Evolutionary conservation across 1,139 yeast genomes (phyloP).

Genomic region (Geotrichum histeridarum): DNA sequence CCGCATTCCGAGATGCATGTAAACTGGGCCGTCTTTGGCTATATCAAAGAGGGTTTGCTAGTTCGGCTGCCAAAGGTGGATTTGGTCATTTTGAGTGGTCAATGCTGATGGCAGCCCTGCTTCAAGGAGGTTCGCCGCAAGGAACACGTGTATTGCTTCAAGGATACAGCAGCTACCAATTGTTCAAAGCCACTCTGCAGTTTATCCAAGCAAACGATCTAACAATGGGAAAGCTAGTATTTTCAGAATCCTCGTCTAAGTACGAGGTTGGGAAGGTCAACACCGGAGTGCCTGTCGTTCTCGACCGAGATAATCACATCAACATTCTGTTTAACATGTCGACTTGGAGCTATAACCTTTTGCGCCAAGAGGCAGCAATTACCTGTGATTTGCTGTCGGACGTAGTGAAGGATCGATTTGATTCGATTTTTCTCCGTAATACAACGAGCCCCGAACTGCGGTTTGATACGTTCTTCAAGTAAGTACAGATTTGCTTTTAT

Average conservation of each 20-base stretch:
- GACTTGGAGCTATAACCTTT: constrained; percentile 54
- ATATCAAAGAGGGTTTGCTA: constrained; percentile 73
- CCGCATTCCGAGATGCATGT: constrained; percentile 85
- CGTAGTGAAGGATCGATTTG: constrained; percentile 78
- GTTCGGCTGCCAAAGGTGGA: constrained; percentile 55
- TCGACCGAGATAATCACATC: constrained; percentile 68
- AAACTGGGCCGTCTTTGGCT: constrained; percentile 86
- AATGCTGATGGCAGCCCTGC: constrained; percentile 67
- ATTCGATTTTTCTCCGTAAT: constrained; percentile 69
- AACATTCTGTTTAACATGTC: constrained; percentile 83
- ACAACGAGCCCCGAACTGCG: constrained; percentile 52
- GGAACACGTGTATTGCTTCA: constrained; percentile 72
- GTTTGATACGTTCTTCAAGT: constrained; percentile 54
- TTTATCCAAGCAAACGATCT: constrained; percentile 77
- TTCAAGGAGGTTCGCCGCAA: constrained; percentile 76
- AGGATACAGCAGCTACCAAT: constrained; percentile 88
- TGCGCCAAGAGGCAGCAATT: constrained; percentile 62
- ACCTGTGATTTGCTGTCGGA: constrained; percentile 69
- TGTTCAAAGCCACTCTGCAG: constrained; percentile 80
- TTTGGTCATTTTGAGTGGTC: constrained; percentile 93
- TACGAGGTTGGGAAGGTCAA: constrained; percentile 14
- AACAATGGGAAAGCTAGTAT: constrained; percentile 34
- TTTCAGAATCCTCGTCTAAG: constrained; percentile 21
- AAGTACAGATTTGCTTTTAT: neutral
- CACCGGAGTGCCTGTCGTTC: constrained; percentile 34